Evolutionary conservation across 2,329 filamentous ascomycete genomes (phyloP).

Genomic region (Fonsecaea erecta): DNA sequence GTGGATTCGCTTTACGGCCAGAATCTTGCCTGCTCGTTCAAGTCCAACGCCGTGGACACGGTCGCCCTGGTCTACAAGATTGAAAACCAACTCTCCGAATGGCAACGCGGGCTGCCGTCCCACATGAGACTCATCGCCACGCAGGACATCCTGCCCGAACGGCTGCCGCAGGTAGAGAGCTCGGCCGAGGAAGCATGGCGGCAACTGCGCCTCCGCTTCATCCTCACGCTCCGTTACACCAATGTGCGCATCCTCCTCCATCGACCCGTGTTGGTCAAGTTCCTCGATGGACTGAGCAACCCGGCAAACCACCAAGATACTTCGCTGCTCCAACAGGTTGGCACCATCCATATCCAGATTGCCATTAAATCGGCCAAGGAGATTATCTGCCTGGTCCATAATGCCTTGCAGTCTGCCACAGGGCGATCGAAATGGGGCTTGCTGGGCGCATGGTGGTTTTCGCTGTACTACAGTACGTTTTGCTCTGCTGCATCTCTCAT

Average conservation of each 20-base stretch:
- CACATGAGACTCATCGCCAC: constrained; percentile 17
- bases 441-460: constrained; percentile 43
- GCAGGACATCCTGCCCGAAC: constrained; percentile 35
- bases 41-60: constrained; percentile 7
- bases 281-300: constrained; percentile 40
- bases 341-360: constrained; percentile 42
- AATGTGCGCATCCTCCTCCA: constrained; percentile 51
- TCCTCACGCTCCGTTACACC: constrained; percentile 51
- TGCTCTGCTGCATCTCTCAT: not conserved
- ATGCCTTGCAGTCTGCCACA: constrained; percentile 28
- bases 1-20: constrained; percentile 42
- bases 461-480: constrained; percentile 44
- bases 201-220: constrained; percentile 16
- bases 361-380: constrained; percentile 43
- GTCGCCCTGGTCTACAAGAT: constrained; percentile 16
- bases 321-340: constrained; percentile 42
- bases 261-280: constrained; percentile 48
- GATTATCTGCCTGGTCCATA: constrained; percentile 40
- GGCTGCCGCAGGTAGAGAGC: constrained; percentile 26
- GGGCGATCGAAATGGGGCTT: constrained; percentile 36
- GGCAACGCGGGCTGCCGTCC: constrained; percentile 7
- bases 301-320: constrained; percentile 30
- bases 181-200: constrained; percentile 47
- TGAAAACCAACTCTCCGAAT: constrained; percentile 17
- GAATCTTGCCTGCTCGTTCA: constrained; percentile 13